Evolutionary conservation across 768 basidiomycete genomes (phyloP).

Genomic region (Calocera cornea): DNA sequence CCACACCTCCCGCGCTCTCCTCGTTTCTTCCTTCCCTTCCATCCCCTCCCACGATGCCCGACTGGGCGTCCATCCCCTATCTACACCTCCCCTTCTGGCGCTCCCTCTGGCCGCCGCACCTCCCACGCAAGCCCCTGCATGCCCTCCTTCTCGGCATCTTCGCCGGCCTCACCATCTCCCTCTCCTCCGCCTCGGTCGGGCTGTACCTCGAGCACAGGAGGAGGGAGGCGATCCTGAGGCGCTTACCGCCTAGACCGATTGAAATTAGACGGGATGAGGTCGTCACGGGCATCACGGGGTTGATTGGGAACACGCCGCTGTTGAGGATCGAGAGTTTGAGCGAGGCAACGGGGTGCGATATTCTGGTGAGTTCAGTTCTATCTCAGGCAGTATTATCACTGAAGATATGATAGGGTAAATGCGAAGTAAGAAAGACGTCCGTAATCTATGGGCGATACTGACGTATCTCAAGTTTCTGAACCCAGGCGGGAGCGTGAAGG

Average conservation of each 20-base stretch:
- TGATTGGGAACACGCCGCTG: conserved; percentile 81
- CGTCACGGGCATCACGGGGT: conserved; percentile 61
- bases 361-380: conserved; percentile 38
- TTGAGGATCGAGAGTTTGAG: conserved; percentile 85
- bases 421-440: conserved; percentile 46
- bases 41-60: background rate
- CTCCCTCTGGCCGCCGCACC: background rate
- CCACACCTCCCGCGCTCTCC: background rate
- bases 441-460: background rate
- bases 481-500: conserved; percentile 95
- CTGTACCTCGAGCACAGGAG: conserved; percentile 42
- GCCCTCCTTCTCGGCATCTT: conserved; percentile 37
- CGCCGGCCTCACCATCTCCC: conserved; percentile 61
- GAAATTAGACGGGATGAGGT: conserved; percentile 51
- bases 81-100: conserved; percentile 6
- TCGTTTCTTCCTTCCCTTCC: background rate
- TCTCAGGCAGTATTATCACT: background rate
- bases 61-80: background rate
- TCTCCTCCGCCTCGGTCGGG: conserved; percentile 53
- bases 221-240: conserved; percentile 13
- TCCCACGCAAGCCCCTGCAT: conserved; percentile 13
- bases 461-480: conserved; percentile 60
- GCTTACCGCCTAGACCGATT: conserved; percentile 22
- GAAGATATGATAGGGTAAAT: conserved; percentile 49
- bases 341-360: conserved; percentile 81